Evolutionary conservation across 176 grass and related monocot genomes (phyloP).

Genomic region (Hordeum marinum): DNA sequence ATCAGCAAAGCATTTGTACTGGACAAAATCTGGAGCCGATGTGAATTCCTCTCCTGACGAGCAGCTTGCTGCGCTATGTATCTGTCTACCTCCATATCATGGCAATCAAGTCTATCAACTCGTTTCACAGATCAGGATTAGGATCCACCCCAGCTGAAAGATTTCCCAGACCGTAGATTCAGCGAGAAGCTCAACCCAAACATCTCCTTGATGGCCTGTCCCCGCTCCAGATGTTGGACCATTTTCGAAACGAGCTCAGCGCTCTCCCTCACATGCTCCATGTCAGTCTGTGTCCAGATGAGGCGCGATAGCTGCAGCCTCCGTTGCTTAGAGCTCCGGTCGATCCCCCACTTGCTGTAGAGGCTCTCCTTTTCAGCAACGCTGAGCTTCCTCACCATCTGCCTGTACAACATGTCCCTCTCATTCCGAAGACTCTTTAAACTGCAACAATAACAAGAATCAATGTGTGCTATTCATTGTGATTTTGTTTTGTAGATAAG

Average conservation of each 20-base stretch:
- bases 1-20: background rate
- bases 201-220: constrained; percentile 77
- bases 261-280: constrained; percentile 76
- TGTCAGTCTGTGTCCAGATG: constrained; percentile 64
- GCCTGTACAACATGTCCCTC: constrained; percentile 77
- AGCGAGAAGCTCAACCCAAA: constrained; percentile 72
- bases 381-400: constrained; percentile 65
- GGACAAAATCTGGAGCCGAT: background rate
- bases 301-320: constrained; percentile 57
- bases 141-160: constrained; percentile 49
- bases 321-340: constrained; percentile 65
- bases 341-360: constrained; percentile 69
- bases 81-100: background rate
- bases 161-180: constrained; percentile 40
- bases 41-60: background rate
- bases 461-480: background rate
- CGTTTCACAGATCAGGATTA: constrained; percentile 2
- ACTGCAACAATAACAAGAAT: constrained; percentile 33
- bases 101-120: background rate
- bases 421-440: constrained; percentile 60
- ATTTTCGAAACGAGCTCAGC: constrained; percentile 60
- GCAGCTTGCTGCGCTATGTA: background rate
- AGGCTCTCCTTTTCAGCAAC: constrained; percentile 58
- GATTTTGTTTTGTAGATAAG: background rate
- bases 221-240: constrained; percentile 48